These are phyloP conservation scores for Mallotus nudiflorus DNA, from an alignment of 345 rosid species.

Conservation along the genomic window DNA sequence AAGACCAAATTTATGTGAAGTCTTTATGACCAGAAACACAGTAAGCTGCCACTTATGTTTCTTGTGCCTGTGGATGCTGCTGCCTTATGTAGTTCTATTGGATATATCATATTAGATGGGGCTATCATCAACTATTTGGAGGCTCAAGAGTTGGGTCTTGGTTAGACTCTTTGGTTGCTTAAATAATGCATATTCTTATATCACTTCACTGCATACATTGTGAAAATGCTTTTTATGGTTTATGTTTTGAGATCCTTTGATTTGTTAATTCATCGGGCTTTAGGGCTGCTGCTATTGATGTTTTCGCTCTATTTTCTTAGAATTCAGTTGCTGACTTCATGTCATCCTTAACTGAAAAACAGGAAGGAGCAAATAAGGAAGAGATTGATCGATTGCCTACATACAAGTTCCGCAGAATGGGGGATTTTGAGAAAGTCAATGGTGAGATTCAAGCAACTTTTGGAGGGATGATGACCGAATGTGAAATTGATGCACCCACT, in stretches of 20 bases:
- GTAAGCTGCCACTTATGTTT: background rate
- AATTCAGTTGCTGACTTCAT: constrained; percentile 12
- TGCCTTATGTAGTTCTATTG: background rate
- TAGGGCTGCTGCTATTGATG: background rate
- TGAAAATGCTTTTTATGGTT: background rate
- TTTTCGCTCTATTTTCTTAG: constrained; percentile 7
- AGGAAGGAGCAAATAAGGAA: constrained; percentile 90
- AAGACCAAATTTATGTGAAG: background rate
- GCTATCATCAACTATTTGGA: background rate
- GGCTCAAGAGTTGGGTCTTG: no score
- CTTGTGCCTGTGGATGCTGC: background rate
- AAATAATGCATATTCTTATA: background rate
- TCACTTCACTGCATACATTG: background rate
- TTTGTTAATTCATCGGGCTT: constrained; percentile 7
- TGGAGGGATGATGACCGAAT: constrained; percentile 70
- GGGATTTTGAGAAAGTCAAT: constrained; percentile 47
- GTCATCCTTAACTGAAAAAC: constrained; percentile 16
- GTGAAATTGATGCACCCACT: constrained; percentile 48
- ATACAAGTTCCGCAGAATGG: constrained; percentile 50
- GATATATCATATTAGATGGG: background rate
- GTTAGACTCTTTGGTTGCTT: background rate
- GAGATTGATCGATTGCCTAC: constrained; percentile 67
- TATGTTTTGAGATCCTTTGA: background rate
- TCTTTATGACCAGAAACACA: background rate
- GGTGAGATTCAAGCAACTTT: constrained; percentile 50